Evolutionary conservation across 2,329 filamentous ascomycete genomes (phyloP).

Genomic region (Alternaria arbusti): DNA sequence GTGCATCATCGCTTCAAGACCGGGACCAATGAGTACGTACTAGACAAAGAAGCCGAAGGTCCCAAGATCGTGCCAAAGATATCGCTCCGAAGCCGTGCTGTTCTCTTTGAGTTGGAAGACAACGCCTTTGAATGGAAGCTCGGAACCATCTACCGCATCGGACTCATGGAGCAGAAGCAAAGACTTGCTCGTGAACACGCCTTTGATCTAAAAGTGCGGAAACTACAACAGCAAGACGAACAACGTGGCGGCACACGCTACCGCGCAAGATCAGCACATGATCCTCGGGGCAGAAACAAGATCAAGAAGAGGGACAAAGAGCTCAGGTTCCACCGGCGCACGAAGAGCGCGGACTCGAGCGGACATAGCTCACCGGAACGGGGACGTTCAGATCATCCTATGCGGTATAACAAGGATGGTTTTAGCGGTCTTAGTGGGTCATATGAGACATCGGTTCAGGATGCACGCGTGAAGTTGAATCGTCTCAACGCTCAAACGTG

Average conservation of each 20-base stretch:
- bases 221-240: constrained; percentile 70
- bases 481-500: constrained; percentile 86
- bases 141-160: constrained; percentile 89
- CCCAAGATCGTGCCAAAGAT: constrained; percentile 88
- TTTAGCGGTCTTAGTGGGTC: constrained; percentile 73
- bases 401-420: constrained; percentile 80
- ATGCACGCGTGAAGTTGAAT: constrained; percentile 78
- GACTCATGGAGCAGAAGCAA: constrained; percentile 87
- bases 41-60: constrained; percentile 82
- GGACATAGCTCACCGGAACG: constrained; percentile 34
- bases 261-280: constrained; percentile 61
- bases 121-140: constrained; percentile 98
- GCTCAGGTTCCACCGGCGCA: constrained; percentile 45
- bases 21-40: constrained; percentile 84
- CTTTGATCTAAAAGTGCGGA: constrained; percentile 85
- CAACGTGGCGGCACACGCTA: constrained; percentile 57
- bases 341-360: constrained; percentile 46
- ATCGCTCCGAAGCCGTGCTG: constrained; percentile 78
- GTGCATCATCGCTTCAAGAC: constrained; percentile 93
- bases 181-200: constrained; percentile 88
- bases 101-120: constrained; percentile 93
- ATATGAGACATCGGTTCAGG: constrained; percentile 74
- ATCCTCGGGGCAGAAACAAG: constrained; percentile 47
- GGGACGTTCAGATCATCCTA: constrained; percentile 53
- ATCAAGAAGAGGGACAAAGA: constrained; percentile 42